phyloP scores from a whole-genome alignment of 768 basidiomycete species.

The Lentinula sp. region DNA sequence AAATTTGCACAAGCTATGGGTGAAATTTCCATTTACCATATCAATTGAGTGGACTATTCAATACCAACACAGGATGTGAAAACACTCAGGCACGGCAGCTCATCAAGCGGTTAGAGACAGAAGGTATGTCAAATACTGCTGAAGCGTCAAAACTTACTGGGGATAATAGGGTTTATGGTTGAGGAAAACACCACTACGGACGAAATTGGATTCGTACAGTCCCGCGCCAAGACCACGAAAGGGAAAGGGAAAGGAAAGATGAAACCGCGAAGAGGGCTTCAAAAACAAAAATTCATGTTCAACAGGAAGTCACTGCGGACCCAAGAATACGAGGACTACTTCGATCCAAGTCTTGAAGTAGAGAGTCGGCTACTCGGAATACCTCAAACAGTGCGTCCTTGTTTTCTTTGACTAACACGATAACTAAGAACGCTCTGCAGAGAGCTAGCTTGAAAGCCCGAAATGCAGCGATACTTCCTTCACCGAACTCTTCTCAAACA shows the following conservation, averaged over 20 bases:
- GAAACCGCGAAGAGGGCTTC: slow-evolving; percentile 41
- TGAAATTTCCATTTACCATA: slow-evolving; percentile 16
- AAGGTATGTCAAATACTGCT: slow-evolving; percentile 37
- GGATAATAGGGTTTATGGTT: slow-evolving; percentile 50
- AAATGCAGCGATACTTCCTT: background rate
- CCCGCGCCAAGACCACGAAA: slow-evolving; percentile 19
- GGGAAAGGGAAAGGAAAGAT: slow-evolving; percentile 29
- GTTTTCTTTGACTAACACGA: background rate
- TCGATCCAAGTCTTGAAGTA: slow-evolving; percentile 51
- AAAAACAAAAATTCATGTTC: slow-evolving; percentile 55
- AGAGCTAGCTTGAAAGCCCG: slow-evolving; percentile 11
- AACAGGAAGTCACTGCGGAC: slow-evolving; percentile 38
- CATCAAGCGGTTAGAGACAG: slow-evolving; percentile 61
- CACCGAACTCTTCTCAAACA: background rate
- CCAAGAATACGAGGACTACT: slow-evolving; percentile 58
- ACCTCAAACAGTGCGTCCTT: slow-evolving; percentile 40
- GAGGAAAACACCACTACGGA: slow-evolving; percentile 42
- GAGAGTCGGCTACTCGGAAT: slow-evolving; percentile 62
- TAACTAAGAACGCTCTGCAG: background rate
- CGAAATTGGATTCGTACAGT: slow-evolving; percentile 42
- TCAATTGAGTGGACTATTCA: background rate
- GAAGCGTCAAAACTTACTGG: background rate
- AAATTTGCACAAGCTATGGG: slow-evolving; percentile 61
- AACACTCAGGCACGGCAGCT: slow-evolving; percentile 52
- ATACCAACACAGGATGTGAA: slow-evolving; percentile 37